Percentiles rank a stretch among this genome's conserved stretches.
Conservation (phyloP, 306 rosid genomes). For the Pachyrhizus erosus region DNA sequence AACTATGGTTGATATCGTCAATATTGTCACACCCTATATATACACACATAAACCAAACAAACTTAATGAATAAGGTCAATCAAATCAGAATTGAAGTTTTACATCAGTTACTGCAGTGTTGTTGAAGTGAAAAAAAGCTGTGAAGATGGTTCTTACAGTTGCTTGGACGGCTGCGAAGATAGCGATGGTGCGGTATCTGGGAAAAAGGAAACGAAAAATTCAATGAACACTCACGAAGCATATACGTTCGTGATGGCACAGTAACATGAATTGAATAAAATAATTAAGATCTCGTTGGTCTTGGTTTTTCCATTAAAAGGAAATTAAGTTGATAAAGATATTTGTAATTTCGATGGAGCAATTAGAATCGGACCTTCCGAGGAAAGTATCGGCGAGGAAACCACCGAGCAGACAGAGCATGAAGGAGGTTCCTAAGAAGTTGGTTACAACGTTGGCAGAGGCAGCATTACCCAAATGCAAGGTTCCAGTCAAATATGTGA, state of each 20-base stretch:
- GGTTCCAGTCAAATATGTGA: slow-evolving; percentile 76
- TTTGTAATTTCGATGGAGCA: background rate
- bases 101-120: background rate
- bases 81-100: background rate
- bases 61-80: too few species aligned
- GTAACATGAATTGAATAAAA: background rate
- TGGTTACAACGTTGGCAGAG: slow-evolving; percentile 88
- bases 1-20: slow-evolving; percentile 79
- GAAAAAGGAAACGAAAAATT: background rate
- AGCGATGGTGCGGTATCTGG: slow-evolving; percentile 86
- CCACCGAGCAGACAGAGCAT: slow-evolving; percentile 95
- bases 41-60: background rate
- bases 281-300: background rate
- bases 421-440: slow-evolving; percentile 88
- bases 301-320: background rate
- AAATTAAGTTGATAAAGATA: background rate
- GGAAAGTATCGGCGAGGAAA: slow-evolving; percentile 84
- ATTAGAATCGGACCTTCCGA: slow-evolving; percentile 66
- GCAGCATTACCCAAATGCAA: slow-evolving; percentile 94
- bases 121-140: background rate
- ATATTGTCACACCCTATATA: slow-evolving; percentile 74
- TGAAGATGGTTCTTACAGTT: slow-evolving; percentile 60
- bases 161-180: slow-evolving; percentile 89
- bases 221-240: background rate
- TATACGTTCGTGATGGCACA: background rate